Evolutionary conservation across 768 basidiomycete genomes (phyloP), one percentile per base, ranked within the genome.

Genomic region (Harrya chromipes): DNA sequence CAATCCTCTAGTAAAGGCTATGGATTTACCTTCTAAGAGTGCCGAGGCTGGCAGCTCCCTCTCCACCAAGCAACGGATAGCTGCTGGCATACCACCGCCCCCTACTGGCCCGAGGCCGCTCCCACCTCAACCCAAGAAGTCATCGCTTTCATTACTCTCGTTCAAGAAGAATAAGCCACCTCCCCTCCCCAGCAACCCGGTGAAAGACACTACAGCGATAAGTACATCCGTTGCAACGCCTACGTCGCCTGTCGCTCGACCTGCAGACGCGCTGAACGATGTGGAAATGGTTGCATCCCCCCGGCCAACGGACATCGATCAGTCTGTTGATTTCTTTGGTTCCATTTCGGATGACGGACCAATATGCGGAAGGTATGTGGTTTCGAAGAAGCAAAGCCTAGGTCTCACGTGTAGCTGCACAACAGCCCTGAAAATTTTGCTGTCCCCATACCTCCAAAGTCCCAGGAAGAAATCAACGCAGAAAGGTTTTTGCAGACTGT

Each of bases 21-120:
- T 70, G 31, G 45, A 40, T 45, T 33, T 68, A 29, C 50, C 65
- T 1, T 40, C 63, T 27, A 20, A 49, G 26, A 65, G 53, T 19
- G 54, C 63, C 24, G 65, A 55, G 36, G 56, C 55, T 38, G 66
- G 65, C 29, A 73, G 70, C 49, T 70, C 72, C 10, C 70, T 82
- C 24, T 68, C 73, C 31, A 82, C 79, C 2, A 82, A 82, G 57
- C 74, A 79, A 44, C 72, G 78, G 6, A 58, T 82, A 6, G 68
- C 71, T 21, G 70, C 72, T 37, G 69, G 67, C 10, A 74, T 76
- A 13, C 60, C 73, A 20, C 67, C 61, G 9, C 72, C 69, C 19
- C 55, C 39, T 20, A 42, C 62, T 12, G 54, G 54, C 3, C 73
- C 78, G 0, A 80, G 71, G 55, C 63, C 66, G 1, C 62, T 67